These are phyloP conservation scores for Ceriops decandra DNA, from an alignment of 345 rosid genomes.

Conservation along the genomic window DNA sequence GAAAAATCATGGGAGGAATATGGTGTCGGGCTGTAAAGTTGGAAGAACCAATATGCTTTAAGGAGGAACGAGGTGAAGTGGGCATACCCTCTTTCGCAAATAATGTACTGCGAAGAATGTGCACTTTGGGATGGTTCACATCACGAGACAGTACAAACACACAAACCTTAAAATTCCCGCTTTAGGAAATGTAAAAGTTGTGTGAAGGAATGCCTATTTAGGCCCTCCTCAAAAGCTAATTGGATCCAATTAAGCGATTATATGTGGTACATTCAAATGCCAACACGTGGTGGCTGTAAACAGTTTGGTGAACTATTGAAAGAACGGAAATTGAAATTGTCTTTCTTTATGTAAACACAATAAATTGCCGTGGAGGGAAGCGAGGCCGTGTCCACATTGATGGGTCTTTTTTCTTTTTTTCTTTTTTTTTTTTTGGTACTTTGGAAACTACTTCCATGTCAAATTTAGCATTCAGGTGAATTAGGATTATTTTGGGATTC, in stretches of 20 bases:
- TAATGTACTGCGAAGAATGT: not conserved
- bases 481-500: too few relatives aligned
- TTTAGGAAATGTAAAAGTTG: slow-evolving; percentile 18
- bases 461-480: too few relatives aligned
- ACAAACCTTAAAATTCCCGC: slow-evolving; percentile 32
- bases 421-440: slow-evolving; percentile 4
- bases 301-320: slow-evolving; percentile 16
- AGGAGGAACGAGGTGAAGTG: not conserved
- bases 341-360: not conserved
- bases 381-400: not conserved
- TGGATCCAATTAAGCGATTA: slow-evolving; percentile 6
- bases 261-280: not conserved
- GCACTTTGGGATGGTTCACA: not conserved
- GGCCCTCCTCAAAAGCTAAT: slow-evolving; percentile 25
- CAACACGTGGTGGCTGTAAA: slow-evolving; percentile 21
- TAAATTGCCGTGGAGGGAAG: not conserved
- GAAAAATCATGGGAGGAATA: slow-evolving; percentile 9
- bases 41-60: slow-evolving; percentile 3
- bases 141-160: not conserved
- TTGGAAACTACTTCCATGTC: not conserved
- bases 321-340: not conserved
- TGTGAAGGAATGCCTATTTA: too few relatives aligned
- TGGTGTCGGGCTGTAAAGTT: slow-evolving; percentile 40
- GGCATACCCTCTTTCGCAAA: not conserved
- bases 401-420: not conserved